A percentile compares a stretch with the other conserved stretches of the same genome.
phyloP scores from a whole-genome alignment of 2,329 filamentous ascomycete species.

The Domatiomyces catenatus region DNA sequence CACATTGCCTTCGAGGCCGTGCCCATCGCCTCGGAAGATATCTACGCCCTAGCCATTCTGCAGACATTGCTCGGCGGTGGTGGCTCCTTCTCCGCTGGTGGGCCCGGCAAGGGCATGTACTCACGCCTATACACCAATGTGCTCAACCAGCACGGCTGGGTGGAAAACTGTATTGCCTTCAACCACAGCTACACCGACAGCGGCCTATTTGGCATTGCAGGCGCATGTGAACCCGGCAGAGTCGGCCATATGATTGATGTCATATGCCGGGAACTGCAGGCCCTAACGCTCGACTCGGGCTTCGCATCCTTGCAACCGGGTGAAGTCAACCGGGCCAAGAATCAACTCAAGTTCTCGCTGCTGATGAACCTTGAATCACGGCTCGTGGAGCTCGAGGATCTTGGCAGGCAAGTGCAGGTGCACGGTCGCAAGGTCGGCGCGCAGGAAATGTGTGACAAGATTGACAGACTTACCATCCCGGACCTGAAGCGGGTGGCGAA shows the following conservation, averaged over 20 bases:
- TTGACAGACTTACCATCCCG: slow-evolving; percentile 62
- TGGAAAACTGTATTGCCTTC: slow-evolving; percentile 88
- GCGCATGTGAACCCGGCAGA: slow-evolving; percentile 64
- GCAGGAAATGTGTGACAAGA: slow-evolving; percentile 78
- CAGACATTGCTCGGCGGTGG: slow-evolving; percentile 93
- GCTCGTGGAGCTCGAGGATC: slow-evolving; percentile 94
- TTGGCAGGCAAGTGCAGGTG: slow-evolving; percentile 91
- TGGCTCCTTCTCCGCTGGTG: slow-evolving; percentile 90
- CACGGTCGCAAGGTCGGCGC: slow-evolving; percentile 86
- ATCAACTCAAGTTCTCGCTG: slow-evolving; percentile 75
- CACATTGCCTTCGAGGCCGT: slow-evolving; percentile 92
- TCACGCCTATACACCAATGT: slow-evolving; percentile 94
- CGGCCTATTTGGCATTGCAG: slow-evolving; percentile 85
- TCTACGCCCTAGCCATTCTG: slow-evolving; percentile 87
- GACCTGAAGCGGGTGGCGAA: slow-evolving; percentile 72
- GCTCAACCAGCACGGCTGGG: slow-evolving; percentile 93
- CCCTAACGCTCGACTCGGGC: slow-evolving; percentile 60
- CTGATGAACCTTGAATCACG: slow-evolving; percentile 95
- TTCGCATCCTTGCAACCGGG: slow-evolving; percentile 54
- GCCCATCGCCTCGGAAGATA: slow-evolving; percentile 77
- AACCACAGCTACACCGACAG: slow-evolving; percentile 96
- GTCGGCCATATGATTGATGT: slow-evolving; percentile 79
- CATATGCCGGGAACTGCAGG: slow-evolving; percentile 78
- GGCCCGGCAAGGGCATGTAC: slow-evolving; percentile 98
- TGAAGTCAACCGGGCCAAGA: slow-evolving; percentile 89